Percentiles rank a stretch among this genome's conserved stretches.
These are phyloP conservation scores for Paramecium primaurelia DNA, from an alignment of 73 alveolate genomes.

Conservation along the genomic window DNA sequence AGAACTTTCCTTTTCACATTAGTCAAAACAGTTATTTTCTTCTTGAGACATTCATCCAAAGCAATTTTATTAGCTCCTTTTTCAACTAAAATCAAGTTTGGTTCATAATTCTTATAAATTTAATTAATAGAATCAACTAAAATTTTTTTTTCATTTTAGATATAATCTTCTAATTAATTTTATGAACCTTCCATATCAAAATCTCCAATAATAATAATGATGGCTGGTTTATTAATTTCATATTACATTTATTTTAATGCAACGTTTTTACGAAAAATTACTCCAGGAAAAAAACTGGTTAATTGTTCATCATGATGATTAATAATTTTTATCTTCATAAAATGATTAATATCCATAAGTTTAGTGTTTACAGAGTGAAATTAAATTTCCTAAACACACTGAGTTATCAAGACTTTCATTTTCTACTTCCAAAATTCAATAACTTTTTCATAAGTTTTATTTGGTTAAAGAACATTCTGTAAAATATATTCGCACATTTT, in stretches of 20 bases:
- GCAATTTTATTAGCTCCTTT: conserved; percentile 21
- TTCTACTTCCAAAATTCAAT: background rate
- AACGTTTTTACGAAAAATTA: background rate
- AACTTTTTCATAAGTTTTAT: background rate
- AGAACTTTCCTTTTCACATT: background rate
- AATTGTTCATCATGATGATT: background rate
- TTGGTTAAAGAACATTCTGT: background rate
- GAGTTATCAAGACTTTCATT: background rate
- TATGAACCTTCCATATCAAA: conserved; percentile 1
- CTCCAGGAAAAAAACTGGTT: background rate
- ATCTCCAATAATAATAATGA: background rate
- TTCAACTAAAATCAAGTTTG: background rate
- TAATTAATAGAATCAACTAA: background rate
- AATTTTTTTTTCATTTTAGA: background rate
- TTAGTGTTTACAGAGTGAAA: background rate
- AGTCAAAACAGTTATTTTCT: background rate
- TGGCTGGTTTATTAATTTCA: background rate
- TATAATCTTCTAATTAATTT: conserved; percentile 14
- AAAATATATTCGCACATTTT: background rate
- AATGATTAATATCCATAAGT: conserved; percentile 21
- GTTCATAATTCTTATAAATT: background rate
- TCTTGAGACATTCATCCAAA: background rate
- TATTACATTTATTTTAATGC: conserved; percentile 2
- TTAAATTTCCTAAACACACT: background rate
- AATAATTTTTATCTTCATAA: background rate